Evolutionary conservation across 2,329 filamentous ascomycete genomes (phyloP).

Genomic region (Penicillium rolfsii): DNA sequence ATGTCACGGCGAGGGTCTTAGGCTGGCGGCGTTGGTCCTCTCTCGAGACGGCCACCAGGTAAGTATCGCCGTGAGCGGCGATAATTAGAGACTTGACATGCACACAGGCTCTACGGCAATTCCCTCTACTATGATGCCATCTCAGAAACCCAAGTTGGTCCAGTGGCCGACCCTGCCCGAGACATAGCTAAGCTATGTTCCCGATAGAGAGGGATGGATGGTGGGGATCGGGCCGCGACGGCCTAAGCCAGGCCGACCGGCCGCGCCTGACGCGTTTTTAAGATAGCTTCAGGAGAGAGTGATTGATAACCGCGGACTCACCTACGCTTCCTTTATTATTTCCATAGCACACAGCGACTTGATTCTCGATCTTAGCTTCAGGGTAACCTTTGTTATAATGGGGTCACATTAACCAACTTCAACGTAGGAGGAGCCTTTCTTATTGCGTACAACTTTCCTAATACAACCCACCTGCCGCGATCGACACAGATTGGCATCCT

Average conservation of each 20-base stretch:
- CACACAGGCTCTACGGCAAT: too few relatives aligned
- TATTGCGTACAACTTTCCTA: neutral
- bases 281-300: neutral
- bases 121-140: too few relatives aligned
- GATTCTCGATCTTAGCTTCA: neutral
- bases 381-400: neutral
- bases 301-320: neutral
- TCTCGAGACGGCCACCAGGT: constrained; percentile 8
- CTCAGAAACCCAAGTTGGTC: too few relatives aligned
- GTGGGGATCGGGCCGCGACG: constrained; percentile 3
- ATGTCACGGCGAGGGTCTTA: constrained; percentile 14
- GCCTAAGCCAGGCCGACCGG: neutral
- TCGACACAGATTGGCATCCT: neutral
- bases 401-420: neutral
- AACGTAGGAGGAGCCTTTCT: neutral
- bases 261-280: constrained; percentile 2
- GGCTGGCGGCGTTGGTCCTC: constrained; percentile 11
- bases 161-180: neutral
- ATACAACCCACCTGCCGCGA: neutral
- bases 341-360: neutral
- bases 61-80: neutral
- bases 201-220: neutral
- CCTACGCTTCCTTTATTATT: neutral
- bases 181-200: too few relatives aligned
- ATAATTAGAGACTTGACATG: too few relatives aligned